Conservation (phyloP, 371 early-diverging fungal genomes). For the Encephalitozoon hellem region DNA sequence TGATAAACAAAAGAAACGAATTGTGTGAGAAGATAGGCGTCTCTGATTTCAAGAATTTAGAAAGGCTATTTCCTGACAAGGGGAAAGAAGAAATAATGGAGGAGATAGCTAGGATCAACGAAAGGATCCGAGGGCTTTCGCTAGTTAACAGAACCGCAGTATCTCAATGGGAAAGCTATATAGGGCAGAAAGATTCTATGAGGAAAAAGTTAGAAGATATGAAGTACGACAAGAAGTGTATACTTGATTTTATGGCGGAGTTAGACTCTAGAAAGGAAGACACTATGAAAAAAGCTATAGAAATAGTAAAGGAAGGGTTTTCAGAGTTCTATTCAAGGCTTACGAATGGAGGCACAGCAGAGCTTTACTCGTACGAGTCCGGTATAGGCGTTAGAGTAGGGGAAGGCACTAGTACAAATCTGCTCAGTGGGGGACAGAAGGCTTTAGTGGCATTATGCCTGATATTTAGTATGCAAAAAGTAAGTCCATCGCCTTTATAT, state of each 20-base stretch:
- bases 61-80: constrained; percentile 8
- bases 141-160: constrained; percentile 3
- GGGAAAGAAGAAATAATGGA: background rate
- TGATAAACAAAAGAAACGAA: constrained; percentile 36
- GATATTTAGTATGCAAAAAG: constrained; percentile 93
- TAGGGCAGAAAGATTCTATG: constrained; percentile 12
- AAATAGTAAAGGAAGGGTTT: constrained; percentile 46
- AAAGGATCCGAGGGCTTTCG: constrained; percentile 27
- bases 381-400: constrained; percentile 31
- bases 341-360: constrained; percentile 14
- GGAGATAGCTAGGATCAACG: constrained; percentile 25
- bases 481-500: constrained; percentile 97
- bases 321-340: constrained; percentile 51
- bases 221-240: constrained; percentile 31
- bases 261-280: constrained; percentile 57
- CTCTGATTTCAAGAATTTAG: constrained; percentile 1
- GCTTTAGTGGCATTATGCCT: constrained; percentile 87
- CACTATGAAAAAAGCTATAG: constrained; percentile 49
- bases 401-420: background rate
- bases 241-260: constrained; percentile 45
- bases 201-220: constrained; percentile 27
- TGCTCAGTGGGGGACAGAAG: constrained; percentile 88
- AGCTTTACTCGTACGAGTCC: background rate
- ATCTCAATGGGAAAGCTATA: constrained; percentile 5
- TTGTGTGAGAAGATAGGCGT: constrained; percentile 22